These are phyloP conservation scores for Coemansia sp. DNA, from an alignment of 192 early-diverging fungal species.

Conservation along the genomic window DNA sequence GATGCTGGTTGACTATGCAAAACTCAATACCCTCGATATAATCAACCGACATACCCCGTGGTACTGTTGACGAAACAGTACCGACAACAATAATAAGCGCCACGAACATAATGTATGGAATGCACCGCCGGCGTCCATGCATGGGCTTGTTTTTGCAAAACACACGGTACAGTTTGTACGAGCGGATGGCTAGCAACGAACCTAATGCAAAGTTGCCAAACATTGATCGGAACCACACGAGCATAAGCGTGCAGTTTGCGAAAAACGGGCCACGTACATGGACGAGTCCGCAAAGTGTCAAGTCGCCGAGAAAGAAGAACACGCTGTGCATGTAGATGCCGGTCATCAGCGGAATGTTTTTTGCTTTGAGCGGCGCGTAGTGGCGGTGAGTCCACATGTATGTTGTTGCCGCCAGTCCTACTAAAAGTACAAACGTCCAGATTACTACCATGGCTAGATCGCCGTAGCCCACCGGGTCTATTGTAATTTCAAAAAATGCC, in stretches of 20 bases:
- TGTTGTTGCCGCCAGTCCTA: constrained; percentile 37
- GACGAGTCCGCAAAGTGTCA: constrained; percentile 48
- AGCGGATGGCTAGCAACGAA: constrained; percentile 43
- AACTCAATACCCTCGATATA: constrained; percentile 39
- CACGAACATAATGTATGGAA: constrained; percentile 36
- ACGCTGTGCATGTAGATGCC: constrained; percentile 44
- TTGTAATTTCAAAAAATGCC: constrained; percentile 31
- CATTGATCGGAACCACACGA: constrained; percentile 51
- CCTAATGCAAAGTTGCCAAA: constrained; percentile 50
- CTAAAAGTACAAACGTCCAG: constrained; percentile 17
- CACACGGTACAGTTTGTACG: constrained; percentile 48
- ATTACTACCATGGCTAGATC: constrained; percentile 28
- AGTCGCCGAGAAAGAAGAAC: constrained; percentile 51
- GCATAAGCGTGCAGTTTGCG: constrained; percentile 48
- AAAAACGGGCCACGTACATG: constrained; percentile 39
- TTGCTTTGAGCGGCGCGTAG: constrained; percentile 56
- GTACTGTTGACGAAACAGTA: constrained; percentile 30
- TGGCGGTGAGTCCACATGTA: constrained; percentile 46
- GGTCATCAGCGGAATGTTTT: constrained; percentile 55
- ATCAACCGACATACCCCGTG: constrained; percentile 28
- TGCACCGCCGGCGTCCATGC: constrained; percentile 31
- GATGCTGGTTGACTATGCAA: constrained; percentile 45
- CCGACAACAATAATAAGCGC: constrained; percentile 23
- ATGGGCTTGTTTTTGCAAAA: constrained; percentile 45
- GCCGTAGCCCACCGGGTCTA: constrained; percentile 36